Evolutionary conservation across 306 rosid genomes (phyloP).

Genomic region (Cucurbita moschata): DNA sequence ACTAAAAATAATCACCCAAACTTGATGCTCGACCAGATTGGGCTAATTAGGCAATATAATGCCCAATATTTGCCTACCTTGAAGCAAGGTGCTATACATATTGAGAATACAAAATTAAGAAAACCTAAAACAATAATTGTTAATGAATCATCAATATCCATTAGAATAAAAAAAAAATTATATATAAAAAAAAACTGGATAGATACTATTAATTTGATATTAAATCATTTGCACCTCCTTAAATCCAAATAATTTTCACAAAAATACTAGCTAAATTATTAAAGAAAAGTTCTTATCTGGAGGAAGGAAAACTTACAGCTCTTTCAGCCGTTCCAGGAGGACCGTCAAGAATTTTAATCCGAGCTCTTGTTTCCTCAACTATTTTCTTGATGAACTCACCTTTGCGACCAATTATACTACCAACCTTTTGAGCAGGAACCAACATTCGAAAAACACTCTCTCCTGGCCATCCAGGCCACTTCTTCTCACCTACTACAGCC

Average conservation of each 20-base stretch:
- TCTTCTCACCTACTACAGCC: constrained; percentile 62
- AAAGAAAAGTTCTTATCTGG: neutral
- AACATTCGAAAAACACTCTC: constrained; percentile 94
- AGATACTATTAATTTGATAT: neutral
- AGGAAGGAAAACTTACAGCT: constrained; percentile 56
- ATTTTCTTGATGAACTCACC: constrained; percentile 89
- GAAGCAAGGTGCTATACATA: neutral
- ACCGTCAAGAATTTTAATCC: constrained; percentile 91
- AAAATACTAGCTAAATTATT: neutral
- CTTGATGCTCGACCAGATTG: neutral
- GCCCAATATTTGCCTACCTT: neutral
- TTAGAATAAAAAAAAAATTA: neutral
- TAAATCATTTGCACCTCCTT: neutral
- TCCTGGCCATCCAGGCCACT: constrained; percentile 99
- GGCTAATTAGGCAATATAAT: neutral
- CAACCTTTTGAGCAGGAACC: constrained; percentile 93
- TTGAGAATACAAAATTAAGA: neutral
- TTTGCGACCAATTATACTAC: constrained; percentile 93
- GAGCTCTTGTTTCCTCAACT: constrained; percentile 90
- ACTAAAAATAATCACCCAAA: neutral
- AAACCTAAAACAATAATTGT: neutral
- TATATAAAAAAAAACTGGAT: neutral
- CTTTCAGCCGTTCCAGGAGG: constrained; percentile 95
- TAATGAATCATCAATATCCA: neutral
- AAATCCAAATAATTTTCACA: neutral